Conservation (phyloP, 768 basidiomycete species). For the Scleroderma bovista region DNA sequence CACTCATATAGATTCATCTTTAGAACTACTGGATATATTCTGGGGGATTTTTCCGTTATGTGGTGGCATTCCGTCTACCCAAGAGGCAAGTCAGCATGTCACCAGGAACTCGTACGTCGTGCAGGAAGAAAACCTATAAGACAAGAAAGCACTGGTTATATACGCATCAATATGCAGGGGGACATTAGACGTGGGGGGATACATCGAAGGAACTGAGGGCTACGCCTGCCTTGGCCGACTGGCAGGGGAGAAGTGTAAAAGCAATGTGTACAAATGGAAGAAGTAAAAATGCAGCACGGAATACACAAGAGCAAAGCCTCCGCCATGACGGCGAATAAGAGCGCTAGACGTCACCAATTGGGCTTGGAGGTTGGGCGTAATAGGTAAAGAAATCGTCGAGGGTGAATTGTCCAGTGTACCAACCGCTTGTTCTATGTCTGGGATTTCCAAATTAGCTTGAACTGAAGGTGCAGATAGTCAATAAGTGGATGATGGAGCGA, state of each 20-base stretch:
- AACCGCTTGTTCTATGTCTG: constrained; percentile 25
- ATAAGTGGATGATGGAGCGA: constrained; percentile 27
- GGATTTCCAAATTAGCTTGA: constrained; percentile 13
- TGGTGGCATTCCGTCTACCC: background rate
- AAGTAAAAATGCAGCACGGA: constrained; percentile 40
- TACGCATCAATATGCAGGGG: constrained; percentile 24
- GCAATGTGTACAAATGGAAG: constrained; percentile 38
- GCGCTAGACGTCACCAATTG: constrained; percentile 20
- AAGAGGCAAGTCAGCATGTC: background rate
- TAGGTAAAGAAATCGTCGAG: constrained; percentile 12
- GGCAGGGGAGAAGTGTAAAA: constrained; percentile 31
- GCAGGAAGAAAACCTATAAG: constrained; percentile 15
- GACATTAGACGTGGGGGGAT: background rate
- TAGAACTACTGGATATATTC: constrained; percentile 16
- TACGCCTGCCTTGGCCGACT: constrained; percentile 27
- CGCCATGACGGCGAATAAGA: constrained; percentile 29
- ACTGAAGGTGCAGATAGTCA: constrained; percentile 24
- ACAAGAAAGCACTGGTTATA: constrained; percentile 22
- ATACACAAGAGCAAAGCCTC: constrained; percentile 32
- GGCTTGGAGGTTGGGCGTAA: constrained; percentile 18
- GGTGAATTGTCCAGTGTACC: constrained; percentile 13
- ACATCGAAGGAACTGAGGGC: background rate
- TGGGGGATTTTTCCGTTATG: constrained; percentile 5
- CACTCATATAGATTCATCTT: constrained; percentile 14
- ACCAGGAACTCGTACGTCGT: background rate